A percentile compares a stretch with the other conserved stretches of the same genome.
phyloP scores from a whole-genome alignment of 1,139 yeast genomes.

The Diutina mesorugosa region DNA sequence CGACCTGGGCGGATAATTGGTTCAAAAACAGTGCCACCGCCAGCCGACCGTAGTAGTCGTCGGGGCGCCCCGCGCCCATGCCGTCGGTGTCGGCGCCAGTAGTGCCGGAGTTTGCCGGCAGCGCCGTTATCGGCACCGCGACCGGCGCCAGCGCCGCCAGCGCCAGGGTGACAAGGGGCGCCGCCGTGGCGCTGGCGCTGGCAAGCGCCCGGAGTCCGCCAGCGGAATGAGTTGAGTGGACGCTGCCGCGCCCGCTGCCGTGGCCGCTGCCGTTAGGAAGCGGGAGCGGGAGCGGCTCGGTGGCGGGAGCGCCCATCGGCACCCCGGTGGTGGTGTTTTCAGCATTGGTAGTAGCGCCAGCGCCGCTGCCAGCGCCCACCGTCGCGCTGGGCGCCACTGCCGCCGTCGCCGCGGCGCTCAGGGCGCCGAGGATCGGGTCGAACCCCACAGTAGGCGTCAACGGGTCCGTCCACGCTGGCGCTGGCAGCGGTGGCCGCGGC shows the following conservation, averaged over 20 bases:
- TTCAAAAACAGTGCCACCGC: background rate
- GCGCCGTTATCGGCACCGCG: background rate
- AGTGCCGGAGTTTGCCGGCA: background rate
- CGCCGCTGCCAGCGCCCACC: background rate
- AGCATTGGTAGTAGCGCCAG: background rate
- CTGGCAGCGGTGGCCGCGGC: background rate
- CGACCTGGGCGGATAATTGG: background rate
- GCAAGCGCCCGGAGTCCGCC: background rate
- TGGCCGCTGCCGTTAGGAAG: background rate
- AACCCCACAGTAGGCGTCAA: background rate
- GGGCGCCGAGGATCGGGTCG: background rate
- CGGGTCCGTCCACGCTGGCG: background rate
- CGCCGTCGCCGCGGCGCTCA: no score
- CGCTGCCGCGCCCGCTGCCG: background rate
- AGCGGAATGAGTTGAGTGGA: background rate
- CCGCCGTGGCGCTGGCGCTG: background rate
- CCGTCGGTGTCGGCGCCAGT: background rate
- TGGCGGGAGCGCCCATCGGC: background rate
- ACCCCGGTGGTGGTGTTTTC: background rate
- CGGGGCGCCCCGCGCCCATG: background rate
- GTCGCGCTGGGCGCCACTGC: background rate
- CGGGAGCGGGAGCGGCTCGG: background rate
- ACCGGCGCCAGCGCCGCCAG: background rate
- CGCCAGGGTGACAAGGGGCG: background rate
- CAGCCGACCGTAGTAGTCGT: background rate